These are phyloP conservation scores for Avena eriantha DNA, from an alignment of 176 grass and related monocot species.

Conservation along the genomic window DNA sequence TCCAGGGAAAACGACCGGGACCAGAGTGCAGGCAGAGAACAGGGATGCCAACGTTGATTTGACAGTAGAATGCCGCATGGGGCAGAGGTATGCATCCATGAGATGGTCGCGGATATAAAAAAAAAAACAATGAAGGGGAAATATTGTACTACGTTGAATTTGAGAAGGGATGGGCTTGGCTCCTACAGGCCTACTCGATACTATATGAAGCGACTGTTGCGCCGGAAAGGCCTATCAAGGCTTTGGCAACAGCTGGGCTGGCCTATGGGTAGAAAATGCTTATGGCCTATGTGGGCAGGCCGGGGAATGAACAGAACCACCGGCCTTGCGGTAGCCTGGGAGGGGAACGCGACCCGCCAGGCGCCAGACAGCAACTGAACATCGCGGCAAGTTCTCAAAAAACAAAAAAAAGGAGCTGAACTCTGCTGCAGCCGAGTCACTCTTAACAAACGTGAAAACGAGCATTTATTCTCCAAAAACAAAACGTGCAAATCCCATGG, in stretches of 20 bases:
- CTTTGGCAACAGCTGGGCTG: neutral
- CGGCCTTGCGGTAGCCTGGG: neutral
- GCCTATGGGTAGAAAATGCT: neutral
- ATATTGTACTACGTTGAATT: neutral
- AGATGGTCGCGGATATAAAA: neutral
- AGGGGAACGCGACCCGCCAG: no score
- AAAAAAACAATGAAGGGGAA: neutral
- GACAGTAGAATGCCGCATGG: no score
- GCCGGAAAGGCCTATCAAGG: neutral
- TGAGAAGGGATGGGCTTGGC: neutral
- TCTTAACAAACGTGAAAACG: neutral
- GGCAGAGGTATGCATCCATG: neutral
- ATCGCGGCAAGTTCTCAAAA: no score
- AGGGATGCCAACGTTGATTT: neutral
- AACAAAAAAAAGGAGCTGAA: neutral
- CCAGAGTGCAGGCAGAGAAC: neutral
- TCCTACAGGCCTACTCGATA: neutral
- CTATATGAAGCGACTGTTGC: neutral
- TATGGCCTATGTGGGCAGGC: neutral
- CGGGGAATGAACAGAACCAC: neutral
- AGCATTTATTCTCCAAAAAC: neutral
- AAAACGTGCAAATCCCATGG: neutral
- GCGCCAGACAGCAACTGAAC: neutral
- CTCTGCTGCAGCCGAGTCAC: neutral
- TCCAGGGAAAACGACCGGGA: neutral